These are phyloP conservation scores for Amaranthus palmeri DNA, from an alignment of 148 eudicot genomes.

Conservation along the genomic window DNA sequence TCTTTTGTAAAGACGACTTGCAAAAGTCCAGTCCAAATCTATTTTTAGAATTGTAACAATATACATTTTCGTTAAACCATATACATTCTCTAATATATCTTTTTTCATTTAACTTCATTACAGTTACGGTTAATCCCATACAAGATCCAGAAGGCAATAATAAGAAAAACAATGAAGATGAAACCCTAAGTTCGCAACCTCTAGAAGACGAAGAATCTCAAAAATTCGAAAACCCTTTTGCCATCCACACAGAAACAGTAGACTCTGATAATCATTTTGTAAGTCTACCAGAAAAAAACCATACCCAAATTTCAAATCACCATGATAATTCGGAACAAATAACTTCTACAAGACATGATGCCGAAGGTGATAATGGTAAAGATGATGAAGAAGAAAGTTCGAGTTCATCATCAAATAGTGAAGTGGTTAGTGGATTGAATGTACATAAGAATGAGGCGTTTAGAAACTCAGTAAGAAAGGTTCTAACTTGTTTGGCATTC, in stretches of 20 bases:
- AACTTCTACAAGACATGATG: background rate
- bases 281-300: constrained; percentile 8
- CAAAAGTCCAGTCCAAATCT: no score
- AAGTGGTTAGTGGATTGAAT: constrained; percentile 16
- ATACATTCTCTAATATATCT: no score
- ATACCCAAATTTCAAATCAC: constrained; percentile 1
- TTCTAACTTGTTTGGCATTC: constrained; percentile 38
- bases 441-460: constrained; percentile 49
- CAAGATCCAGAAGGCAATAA: background rate
- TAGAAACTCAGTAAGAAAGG: constrained; percentile 45
- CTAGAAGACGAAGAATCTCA: constrained; percentile 1
- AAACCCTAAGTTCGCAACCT: background rate
- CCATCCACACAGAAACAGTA: background rate
- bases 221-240: constrained; percentile 16
- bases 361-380: constrained; percentile 1
- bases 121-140: no score
- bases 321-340: background rate
- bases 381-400: constrained; percentile 34
- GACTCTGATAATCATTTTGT: background rate
- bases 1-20: no score
- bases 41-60: no score
- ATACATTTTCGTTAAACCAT: no score
- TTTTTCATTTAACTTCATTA: no score
- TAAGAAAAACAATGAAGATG: background rate
- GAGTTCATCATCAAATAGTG: constrained; percentile 29